Evolutionary conservation across 2,329 filamentous ascomycete genomes (phyloP).

Genomic region (Aspergillus pseudoterreus): DNA sequence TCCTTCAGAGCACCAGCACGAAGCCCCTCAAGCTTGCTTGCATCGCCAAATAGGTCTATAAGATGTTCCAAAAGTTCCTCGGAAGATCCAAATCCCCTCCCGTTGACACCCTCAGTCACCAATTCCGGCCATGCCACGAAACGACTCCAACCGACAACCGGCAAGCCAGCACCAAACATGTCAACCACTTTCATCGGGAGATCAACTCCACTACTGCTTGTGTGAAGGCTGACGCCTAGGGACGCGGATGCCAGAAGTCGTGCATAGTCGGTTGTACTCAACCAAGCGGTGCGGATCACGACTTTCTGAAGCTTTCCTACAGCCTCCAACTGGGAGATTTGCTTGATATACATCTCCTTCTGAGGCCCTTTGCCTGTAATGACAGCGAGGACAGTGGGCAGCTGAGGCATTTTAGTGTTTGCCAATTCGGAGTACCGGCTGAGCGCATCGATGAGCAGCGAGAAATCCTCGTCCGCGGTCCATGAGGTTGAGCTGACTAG

Average conservation of each 20-base stretch:
- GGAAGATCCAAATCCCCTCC: slow-evolving; percentile 74
- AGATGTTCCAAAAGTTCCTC: slow-evolving; percentile 63
- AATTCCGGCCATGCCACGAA: slow-evolving; percentile 90
- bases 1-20: slow-evolving; percentile 70
- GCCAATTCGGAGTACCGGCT: slow-evolving; percentile 63
- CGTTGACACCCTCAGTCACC: slow-evolving; percentile 83
- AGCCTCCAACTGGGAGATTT: slow-evolving; percentile 59
- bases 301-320: slow-evolving; percentile 65
- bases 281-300: slow-evolving; percentile 75
- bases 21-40: slow-evolving; percentile 56
- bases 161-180: slow-evolving; percentile 94
- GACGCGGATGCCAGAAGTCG: slow-evolving; percentile 78
- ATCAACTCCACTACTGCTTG: slow-evolving; percentile 89
- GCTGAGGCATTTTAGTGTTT: slow-evolving; percentile 40
- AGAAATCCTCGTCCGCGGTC: slow-evolving; percentile 96
- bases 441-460: slow-evolving; percentile 77
- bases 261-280: slow-evolving; percentile 81
- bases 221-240: slow-evolving; percentile 86
- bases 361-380: slow-evolving; percentile 94
- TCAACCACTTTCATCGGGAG: slow-evolving; percentile 99
- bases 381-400: slow-evolving; percentile 73
- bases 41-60: slow-evolving; percentile 59
- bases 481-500: slow-evolving; percentile 93
- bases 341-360: slow-evolving; percentile 67
- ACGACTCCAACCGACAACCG: slow-evolving; percentile 78